A percentile compares a stretch with the other conserved stretches of the same genome.
Evolutionary conservation across 129 eudicot species (phyloP).

Genomic region (Sambucus nigra): DNA sequence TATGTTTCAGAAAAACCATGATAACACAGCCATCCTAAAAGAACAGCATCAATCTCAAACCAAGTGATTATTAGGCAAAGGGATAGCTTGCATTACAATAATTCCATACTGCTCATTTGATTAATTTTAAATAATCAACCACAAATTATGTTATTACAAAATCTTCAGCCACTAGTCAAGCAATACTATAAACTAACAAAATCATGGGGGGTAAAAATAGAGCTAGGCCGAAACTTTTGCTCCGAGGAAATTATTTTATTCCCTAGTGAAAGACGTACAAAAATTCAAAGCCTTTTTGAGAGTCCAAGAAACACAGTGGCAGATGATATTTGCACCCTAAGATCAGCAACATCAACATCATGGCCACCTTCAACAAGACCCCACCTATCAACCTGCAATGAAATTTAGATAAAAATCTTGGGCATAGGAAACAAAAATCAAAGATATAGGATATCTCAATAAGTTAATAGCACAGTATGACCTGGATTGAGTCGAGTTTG

Average conservation of each 20-base stretch:
- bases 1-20: too few relatives aligned
- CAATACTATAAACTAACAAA: constrained; percentile 11
- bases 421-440: neutral
- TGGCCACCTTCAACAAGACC: constrained; percentile 99
- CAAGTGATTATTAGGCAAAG: too few relatives aligned
- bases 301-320: constrained; percentile 90
- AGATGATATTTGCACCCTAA: constrained; percentile 80
- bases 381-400: constrained; percentile 81
- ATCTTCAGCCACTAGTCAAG: constrained; percentile 2
- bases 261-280: constrained; percentile 9
- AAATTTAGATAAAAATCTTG: too few relatives aligned
- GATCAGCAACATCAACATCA: constrained; percentile 94
- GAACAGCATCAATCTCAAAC: too few relatives aligned
- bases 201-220: too few relatives aligned
- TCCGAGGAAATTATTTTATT: neutral
- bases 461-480: too few relatives aligned
- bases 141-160: too few relatives aligned
- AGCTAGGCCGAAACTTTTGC: neutral
- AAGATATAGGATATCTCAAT: neutral
- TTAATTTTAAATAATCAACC: neutral
- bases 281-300: constrained; percentile 41
- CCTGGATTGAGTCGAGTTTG: too few relatives aligned
- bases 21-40: too few relatives aligned
- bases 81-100: neutral
- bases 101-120: neutral